Percentiles rank a stretch among this genome's conserved stretches.
phyloP scores from a whole-genome alignment of 441 rosid species.

The Bocquillonia castaneifolia region DNA sequence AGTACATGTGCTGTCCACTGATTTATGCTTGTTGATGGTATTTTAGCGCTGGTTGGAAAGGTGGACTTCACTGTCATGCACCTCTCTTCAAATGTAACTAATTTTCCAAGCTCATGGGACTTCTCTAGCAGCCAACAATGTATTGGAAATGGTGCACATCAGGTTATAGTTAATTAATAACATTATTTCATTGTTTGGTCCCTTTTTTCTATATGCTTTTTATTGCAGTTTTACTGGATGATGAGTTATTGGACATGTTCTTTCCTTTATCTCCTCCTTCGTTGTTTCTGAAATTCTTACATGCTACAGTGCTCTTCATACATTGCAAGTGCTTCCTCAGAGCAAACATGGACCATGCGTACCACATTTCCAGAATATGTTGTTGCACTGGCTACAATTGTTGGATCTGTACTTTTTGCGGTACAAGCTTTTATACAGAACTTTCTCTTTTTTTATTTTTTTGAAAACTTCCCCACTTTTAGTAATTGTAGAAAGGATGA shows the following conservation, averaged over 20 bases:
- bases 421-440: conserved; percentile 38
- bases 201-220: not conserved
- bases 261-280: conserved; percentile 2
- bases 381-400: conserved; percentile 96
- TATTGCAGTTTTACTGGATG: not conserved
- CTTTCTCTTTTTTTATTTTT: conserved; percentile 5
- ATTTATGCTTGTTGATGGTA: conserved; percentile 4
- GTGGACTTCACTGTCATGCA: conserved; percentile 96
- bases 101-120: conserved; percentile 65
- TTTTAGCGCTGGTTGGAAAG: conserved; percentile 78
- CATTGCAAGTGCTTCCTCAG: conserved; percentile 64
- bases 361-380: conserved; percentile 94
- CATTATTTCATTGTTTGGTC: not conserved
- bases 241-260: conserved; percentile 10
- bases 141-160: conserved; percentile 48
- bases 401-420: conserved; percentile 95
- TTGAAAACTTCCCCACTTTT: conserved; percentile 9
- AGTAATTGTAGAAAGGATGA: not conserved
- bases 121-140: conserved; percentile 64
- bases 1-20: not conserved
- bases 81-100: conserved; percentile 66
- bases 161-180: conserved; percentile 39
- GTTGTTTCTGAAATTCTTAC: conserved; percentile 5
- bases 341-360: conserved; percentile 96
- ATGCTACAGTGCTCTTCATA: conserved; percentile 78